Evolutionary conservation across 2,329 filamentous ascomycete genomes (phyloP).

Genomic region (Ophiostoma triangulosporum): DNA sequence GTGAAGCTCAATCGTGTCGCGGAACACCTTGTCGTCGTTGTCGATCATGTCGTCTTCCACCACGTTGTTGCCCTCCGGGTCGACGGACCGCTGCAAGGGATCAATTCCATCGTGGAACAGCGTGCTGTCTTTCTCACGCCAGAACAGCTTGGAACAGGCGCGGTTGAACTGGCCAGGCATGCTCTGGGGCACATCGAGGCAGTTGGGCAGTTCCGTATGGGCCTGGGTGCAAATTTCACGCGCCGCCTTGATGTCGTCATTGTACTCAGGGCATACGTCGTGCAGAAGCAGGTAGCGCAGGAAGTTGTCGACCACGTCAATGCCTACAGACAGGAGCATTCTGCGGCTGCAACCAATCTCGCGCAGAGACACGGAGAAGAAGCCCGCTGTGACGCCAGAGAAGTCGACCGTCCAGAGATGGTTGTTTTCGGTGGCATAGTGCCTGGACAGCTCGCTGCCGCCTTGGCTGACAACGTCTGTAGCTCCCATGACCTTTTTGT

Average conservation of each 20-base stretch:
- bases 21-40: conserved; percentile 29
- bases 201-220: conserved; percentile 49
- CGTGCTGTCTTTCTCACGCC: conserved; percentile 21
- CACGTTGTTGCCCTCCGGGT: conserved; percentile 15
- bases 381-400: conserved; percentile 60
- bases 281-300: conserved; percentile 78
- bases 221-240: conserved; percentile 53
- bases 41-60: conserved; percentile 22
- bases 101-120: conserved; percentile 15
- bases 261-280: conserved; percentile 73
- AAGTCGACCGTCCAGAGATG: conserved; percentile 73
- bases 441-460: conserved; percentile 26
- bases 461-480: conserved; percentile 42
- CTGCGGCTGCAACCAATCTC: conserved; percentile 40
- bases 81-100: conserved; percentile 17
- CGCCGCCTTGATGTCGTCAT: conserved; percentile 51
- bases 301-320: conserved; percentile 67
- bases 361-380: conserved; percentile 51
- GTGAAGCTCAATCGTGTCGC: conserved; percentile 30
- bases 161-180: conserved; percentile 72
- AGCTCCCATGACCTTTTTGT: conserved; percentile 52
- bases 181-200: conserved; percentile 33
- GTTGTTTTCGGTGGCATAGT: conserved; percentile 34
- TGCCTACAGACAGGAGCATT: conserved; percentile 40
- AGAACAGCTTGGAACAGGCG: conserved; percentile 58